phyloP scores from a whole-genome alignment of 495 filamentous ascomycete genomes.

The Parachaetomium inaequale region DNA sequence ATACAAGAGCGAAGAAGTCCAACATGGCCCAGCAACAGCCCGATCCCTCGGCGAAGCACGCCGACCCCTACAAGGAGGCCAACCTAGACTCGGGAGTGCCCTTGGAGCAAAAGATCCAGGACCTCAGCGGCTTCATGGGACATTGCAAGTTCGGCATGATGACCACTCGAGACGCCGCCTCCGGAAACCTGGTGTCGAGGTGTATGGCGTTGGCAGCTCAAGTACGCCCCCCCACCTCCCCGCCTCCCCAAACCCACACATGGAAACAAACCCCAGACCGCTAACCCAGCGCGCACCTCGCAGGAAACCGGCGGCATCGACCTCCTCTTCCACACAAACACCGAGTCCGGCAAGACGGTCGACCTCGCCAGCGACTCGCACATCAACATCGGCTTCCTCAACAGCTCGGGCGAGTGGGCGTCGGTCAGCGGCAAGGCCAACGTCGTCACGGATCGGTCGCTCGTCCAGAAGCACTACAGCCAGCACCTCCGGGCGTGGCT shows the following conservation, averaged over 20 bases:
- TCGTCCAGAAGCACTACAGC: constrained; percentile 74
- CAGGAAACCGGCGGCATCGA: constrained; percentile 78
- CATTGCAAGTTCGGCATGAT: constrained; percentile 77
- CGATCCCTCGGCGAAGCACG: constrained; percentile 50
- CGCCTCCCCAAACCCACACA: background rate
- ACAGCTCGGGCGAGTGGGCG: constrained; percentile 67
- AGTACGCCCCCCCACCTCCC: constrained; percentile 44
- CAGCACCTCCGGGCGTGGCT: constrained; percentile 78
- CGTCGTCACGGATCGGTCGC: constrained; percentile 63
- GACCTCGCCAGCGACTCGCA: constrained; percentile 72
- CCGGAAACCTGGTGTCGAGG: constrained; percentile 64
- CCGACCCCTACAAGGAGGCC: constrained; percentile 79
- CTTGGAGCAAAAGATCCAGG: constrained; percentile 75
- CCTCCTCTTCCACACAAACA: constrained; percentile 91
- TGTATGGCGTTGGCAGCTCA: constrained; percentile 90
- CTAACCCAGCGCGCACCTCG: background rate
- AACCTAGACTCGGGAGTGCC: constrained; percentile 60
- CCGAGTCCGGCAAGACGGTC: constrained; percentile 85
- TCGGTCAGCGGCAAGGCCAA: constrained; percentile 70
- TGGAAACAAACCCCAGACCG: background rate
- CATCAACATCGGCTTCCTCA: constrained; percentile 84
- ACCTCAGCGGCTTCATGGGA: constrained; percentile 63
- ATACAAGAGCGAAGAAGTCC: background rate
- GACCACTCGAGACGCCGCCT: constrained; percentile 57
- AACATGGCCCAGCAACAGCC: constrained; percentile 31